Base-by-base conservation (phyloP, 306 rosid species). In the Hippophae tibetana region DNA sequence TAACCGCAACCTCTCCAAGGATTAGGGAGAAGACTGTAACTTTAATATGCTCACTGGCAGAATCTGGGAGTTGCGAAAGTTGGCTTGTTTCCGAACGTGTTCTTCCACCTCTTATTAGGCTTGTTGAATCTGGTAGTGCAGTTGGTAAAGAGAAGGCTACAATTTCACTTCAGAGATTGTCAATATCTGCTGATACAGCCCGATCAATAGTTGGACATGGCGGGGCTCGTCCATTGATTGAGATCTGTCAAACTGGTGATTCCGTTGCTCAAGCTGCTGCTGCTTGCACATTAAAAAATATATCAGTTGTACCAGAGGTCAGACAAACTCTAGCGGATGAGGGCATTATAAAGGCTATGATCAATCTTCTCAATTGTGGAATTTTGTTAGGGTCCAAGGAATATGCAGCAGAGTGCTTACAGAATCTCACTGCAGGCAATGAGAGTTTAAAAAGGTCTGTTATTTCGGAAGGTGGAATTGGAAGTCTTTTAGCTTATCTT, bases 41-140 rank as follows among this genome's bases (percentile, higher is more conserved):
- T 27, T 77, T 81, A 26, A 80, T 92, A 58, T 85, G 94, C 74
- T 80, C 78, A 1, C 80, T 92, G 47, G 86, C 83, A 6, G 99
- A 92, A 70, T 83, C 89, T 0, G 86, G 86, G 7, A 75, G 76
- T 65, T 84, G 93, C 1, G 88, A 84, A 66, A 83, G 66, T 43
- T 88, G 96, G 96, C 74, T 92, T 14, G 81, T 86, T 66, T 78
- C 96, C 50, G 96, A 88, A 75, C 95, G 95, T 5, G 94, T 86
- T 71, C 64, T 92, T 64, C 93, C 99, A 0, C 93, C 96, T 50
- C 84, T 92, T 8, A 82, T 92, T 10, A 74, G 96, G 61, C 88
- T 92, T 12, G 76, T 86, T 42, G 99, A 88, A 59, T 88, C 99
- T 2, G 96, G 99, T 38, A 82, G 86, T 42, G 57, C 82, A n/a